A percentile compares a stretch with the other conserved stretches of the same genome.
Conservation (phyloP, 2,329 filamentous ascomycete genomes). For the Phymatotrichopsis omnivora region DNA sequence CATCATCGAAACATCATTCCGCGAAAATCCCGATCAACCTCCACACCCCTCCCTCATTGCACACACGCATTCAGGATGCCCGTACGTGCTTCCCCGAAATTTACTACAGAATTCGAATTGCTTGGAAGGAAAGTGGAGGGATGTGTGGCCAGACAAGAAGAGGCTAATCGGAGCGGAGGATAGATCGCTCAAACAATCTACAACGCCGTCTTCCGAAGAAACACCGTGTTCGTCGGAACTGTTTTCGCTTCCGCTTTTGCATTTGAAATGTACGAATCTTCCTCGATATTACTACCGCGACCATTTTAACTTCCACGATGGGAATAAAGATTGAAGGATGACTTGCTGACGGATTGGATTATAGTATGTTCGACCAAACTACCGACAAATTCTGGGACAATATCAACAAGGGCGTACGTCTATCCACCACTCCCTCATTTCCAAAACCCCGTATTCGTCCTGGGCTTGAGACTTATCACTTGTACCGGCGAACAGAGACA, state of each 20-base stretch:
- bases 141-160: too few species aligned
- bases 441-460: background rate
- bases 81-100: too few species aligned
- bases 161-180: slow-evolving; percentile 2
- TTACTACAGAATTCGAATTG: too few species aligned
- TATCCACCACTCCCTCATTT: background rate
- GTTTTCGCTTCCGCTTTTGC: slow-evolving; percentile 84
- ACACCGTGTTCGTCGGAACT: slow-evolving; percentile 74
- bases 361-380: slow-evolving; percentile 68
- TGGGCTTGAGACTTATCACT: background rate
- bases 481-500: slow-evolving; percentile 24
- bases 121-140: too few species aligned
- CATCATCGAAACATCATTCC: too few species aligned
- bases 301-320: background rate
- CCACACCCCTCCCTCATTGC: too few species aligned
- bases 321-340: background rate
- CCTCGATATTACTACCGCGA: background rate
- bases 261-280: slow-evolving; percentile 75
- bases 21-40: too few species aligned
- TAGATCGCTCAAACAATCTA: slow-evolving; percentile 30
- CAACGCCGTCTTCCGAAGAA: slow-evolving; percentile 76
- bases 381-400: slow-evolving; percentile 85
- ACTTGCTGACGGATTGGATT: slow-evolving; percentile 18
- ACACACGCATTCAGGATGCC: too few species aligned
- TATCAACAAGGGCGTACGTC: slow-evolving; percentile 81